Percentiles rank a stretch among this genome's conserved stretches.
Evolutionary conservation across 2,329 filamentous ascomycete species (phyloP).

Genomic region (Colletotrichum tanaceti): DNA sequence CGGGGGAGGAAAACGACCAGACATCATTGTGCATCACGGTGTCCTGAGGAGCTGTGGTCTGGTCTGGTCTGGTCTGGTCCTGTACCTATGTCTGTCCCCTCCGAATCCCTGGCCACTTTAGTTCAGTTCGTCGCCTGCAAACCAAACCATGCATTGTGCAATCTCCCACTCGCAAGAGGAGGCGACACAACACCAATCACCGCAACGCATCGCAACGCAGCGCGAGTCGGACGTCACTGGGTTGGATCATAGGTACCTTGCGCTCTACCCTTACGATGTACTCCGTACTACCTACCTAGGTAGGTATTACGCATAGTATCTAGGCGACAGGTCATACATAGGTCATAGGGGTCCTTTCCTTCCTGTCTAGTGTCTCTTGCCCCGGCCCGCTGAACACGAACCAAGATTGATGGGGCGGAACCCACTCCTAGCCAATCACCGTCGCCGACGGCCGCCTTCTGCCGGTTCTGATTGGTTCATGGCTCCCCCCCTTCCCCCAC

Average conservation of each 20-base stretch:
- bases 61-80: too few species aligned
- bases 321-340: too few species aligned
- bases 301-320: too few species aligned
- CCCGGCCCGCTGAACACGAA: neutral
- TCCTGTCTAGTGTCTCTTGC: neutral
- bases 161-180: neutral
- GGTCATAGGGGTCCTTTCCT: slow-evolving; percentile 36
- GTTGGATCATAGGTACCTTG: too few species aligned
- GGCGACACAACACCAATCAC: neutral
- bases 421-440: neutral
- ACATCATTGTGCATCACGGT: slow-evolving; percentile 32
- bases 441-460: neutral
- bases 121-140: too few species aligned
- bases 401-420: neutral
- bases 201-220: neutral
- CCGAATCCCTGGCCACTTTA: too few species aligned
- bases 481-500: too few species aligned
- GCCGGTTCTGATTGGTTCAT: neutral
- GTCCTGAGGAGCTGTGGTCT: too few species aligned
- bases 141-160: neutral
- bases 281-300: too few species aligned
- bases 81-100: too few species aligned
- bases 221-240: slow-evolving; percentile 35
- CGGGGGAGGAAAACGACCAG: neutral
- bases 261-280: too few species aligned